Base-by-base conservation (phyloP, 345 rosid genomes). In the Acer saccharum region DNA sequence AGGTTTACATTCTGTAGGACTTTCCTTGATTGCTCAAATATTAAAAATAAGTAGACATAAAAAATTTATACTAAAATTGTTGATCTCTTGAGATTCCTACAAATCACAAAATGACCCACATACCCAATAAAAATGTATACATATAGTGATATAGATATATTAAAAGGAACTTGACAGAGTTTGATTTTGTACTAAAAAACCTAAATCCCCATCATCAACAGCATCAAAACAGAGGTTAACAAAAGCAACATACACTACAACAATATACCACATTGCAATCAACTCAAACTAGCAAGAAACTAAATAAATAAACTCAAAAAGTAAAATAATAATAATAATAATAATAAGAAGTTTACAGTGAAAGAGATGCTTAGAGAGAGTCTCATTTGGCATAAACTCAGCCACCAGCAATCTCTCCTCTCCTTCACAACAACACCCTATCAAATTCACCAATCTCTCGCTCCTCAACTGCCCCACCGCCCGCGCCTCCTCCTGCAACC, bases 301-400 rank as follows among this genome's bases (percentile, higher is more conserved):
- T 25, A 66, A 8, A 11, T 48, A 69, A 68, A 67, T 68, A 67
- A 69, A 69, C 74, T 23, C 32, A 61, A 54, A 54, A 54, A 16
- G 0, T 0, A 3, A 16, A 54, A 23, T 23, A 54, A 54, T 16
- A 16, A 60, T 0, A 60, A 25, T 25, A 25, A 25, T 1, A 25
- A 25, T 1, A 20, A 7, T 0, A 58, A 18, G 6, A n/a, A 14
- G 12, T 76, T 82, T 85, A 91, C 97, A 93, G 77, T 93, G 97
- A 63, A 93, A 93, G 79, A 91, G 95, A 89, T 90, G 97, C 84
- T 90, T 93, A 58, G 97, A 91, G 81, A 93, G 94, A 71, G 95
- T 93, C 80, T 93, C 96, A 21, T 89, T 85, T 39, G 95, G 93
- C 97, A 93, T 93, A 69, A 93, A 91, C 89, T 93, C 97, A 2